These are phyloP conservation scores for Mortierella sp. DNA, from an alignment of 371 early-diverging fungal genomes.

Conservation along the genomic window DNA sequence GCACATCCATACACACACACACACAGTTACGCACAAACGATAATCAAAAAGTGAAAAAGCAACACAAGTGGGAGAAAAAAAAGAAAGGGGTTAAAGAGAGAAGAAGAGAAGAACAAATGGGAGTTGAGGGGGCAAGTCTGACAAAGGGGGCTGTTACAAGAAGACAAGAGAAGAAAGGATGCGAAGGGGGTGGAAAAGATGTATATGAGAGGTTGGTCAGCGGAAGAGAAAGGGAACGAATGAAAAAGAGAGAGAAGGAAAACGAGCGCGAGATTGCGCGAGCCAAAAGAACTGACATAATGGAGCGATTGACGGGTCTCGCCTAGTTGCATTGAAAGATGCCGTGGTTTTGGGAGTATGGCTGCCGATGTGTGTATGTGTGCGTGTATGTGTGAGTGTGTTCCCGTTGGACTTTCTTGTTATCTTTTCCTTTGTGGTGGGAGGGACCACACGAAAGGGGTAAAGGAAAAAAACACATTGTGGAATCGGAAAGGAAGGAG, in stretches of 20 bases:
- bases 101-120: neutral
- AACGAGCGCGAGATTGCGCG: neutral
- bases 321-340: neutral
- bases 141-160: neutral
- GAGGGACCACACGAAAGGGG: neutral
- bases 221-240: neutral
- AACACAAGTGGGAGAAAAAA: neutral
- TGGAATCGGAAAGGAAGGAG: neutral
- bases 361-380: neutral
- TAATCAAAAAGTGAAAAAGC: neutral
- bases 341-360: neutral
- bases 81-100: neutral
- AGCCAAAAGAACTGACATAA: neutral
- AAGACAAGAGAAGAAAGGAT: neutral
- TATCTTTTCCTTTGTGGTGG: neutral
- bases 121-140: neutral
- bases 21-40: neutral
- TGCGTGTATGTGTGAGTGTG: neutral
- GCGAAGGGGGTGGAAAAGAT: neutral
- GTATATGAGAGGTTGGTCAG: slow-evolving; percentile 8
- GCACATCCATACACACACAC: neutral
- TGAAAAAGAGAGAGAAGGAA: neutral
- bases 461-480: neutral
- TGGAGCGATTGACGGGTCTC: neutral
- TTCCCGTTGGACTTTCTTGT: neutral